A percentile compares a stretch with the other conserved stretches of the same genome.
Evolutionary conservation across 139 green algal genomes (phyloP).

Genomic region (Mesotaenium endlicherianum): DNA sequence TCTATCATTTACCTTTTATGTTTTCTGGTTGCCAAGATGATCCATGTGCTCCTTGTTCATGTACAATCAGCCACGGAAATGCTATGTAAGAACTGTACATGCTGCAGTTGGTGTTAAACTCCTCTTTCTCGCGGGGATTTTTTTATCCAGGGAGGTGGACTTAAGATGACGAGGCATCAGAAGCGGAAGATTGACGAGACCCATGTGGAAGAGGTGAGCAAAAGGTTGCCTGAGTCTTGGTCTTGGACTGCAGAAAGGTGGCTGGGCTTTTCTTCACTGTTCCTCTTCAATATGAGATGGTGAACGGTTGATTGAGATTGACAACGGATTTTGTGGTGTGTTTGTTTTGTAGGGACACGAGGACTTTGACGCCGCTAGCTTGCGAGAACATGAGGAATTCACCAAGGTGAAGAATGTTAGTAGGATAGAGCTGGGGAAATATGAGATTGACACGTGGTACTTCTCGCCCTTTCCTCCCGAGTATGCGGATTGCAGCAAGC

Average conservation of each 20-base stretch:
- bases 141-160: conserved; percentile 4
- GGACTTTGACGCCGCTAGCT: conserved; percentile 83
- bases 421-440: conserved; percentile 86
- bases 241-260: no score
- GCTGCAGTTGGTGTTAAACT: no score
- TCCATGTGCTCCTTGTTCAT: no score
- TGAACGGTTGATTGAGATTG: no score
- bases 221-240: no score
- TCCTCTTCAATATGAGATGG: no score
- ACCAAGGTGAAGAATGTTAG: conserved; percentile 98
- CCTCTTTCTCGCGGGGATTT: no score
- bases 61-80: no score
- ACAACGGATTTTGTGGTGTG: no score
- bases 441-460: conserved; percentile 98
- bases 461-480: conserved; percentile 92
- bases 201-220: conserved; percentile 61
- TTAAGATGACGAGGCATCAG: conserved; percentile 58
- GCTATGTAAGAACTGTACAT: no score
- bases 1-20: neutral
- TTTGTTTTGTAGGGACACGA: conserved; percentile 73
- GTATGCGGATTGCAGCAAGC: conserved; percentile 87
- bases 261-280: no score
- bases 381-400: conserved; percentile 97
- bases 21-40: neutral
- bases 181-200: conserved; percentile 70